Base-by-base conservation (phyloP, 305 asterid genomes). In the Ilex paraguariensis region DNA sequence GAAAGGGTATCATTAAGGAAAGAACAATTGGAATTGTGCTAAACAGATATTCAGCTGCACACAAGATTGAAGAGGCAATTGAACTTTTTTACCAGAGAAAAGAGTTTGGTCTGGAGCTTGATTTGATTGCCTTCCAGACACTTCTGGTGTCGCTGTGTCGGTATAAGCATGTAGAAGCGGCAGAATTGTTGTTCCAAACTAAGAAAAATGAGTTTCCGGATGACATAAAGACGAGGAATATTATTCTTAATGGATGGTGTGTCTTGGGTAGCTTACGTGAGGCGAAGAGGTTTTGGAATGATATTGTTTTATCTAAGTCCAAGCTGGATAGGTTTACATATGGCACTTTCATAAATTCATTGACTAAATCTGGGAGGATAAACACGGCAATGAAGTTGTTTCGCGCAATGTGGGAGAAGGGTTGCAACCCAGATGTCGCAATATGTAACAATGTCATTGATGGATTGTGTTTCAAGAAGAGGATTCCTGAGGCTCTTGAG, bases 211-310 rank as follows among this genome's bases (percentile, higher is more conserved):
- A 74, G 68, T 85, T 79, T n/a, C 28, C 11, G 15, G 75, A 76
- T 15, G 84, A 85, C 63, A 84, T 85, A 33, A 90, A 87, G 75
- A 79, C 95, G 1, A 73, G 95, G 82, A 90, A 90, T 60, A 85
- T 90, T 31, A 79, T 90, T 60, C 76, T 90, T 4, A 84, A 84
- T 53, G 96, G 97, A 16, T 90, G 96, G 97, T 87, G 97, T 31
- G 73, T 87, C 63, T 45, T 81, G 68, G 91, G 96, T 46, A 82
- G 90, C 72, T 78, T 86, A 36, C 84, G 78, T 2, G 95, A 90
- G 21, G 83, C 90, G 5, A 90, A 82, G 86, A 82, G 97, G 78
- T 76, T 90, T 31, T 90, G 96, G 95, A 85, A 76, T 59, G 88
- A 85, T 56, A 87, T 82, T 12, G 60, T 82, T 33, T 60, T 68